Evolutionary conservation across 345 rosid species (phyloP), one percentile per base, ranked within the genome.

Genomic region (Lepidium didymum): DNA sequence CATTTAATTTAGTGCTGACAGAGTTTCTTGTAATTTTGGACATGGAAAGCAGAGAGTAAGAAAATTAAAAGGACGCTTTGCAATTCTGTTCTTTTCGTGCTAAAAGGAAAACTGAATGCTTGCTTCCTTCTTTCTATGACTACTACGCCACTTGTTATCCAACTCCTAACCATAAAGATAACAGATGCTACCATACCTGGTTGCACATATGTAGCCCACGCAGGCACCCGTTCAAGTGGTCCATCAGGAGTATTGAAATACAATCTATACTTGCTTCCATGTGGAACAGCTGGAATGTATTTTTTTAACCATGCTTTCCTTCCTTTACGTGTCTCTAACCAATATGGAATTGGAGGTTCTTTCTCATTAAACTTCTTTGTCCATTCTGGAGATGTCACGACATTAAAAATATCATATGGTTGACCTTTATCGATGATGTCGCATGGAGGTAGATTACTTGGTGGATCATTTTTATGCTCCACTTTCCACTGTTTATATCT

Each of bases 251-350:
- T 87, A 78, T 90, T 90, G 38, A 90, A 90, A 76, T 88, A 93
- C 46, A 88, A 87, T 78, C 97, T 93, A 68, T 90, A 90, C 84
- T 83, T 88, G 86, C 91, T 88, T 78, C 89, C 93, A 78, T 93
- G 98, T 73, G 96, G 94, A 78, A 93, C 73, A 68, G 78, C 89
- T 25, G 98, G 94, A 70, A 44, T 25, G 70, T 93, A 93, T 78
- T 93, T 93, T 72, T 93, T 76, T 68, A 88, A 69, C 98, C 97
- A 93, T 16, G 97, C 98, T 65, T 83, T 77, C 79, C 92, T 87
- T 78, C 98, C 98, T 85, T 87, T 93, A 33, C 98, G 96, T 16
- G 86, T 86, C 85, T 93, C 98, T 21, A 87, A 59, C 98, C 98
- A 90, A 78, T 93, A 93, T 0, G 96, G 81, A 56, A 93, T 60